Evolutionary conservation across 1,139 yeast species (phyloP).

Genomic region (Ogataea hybrid): DNA sequence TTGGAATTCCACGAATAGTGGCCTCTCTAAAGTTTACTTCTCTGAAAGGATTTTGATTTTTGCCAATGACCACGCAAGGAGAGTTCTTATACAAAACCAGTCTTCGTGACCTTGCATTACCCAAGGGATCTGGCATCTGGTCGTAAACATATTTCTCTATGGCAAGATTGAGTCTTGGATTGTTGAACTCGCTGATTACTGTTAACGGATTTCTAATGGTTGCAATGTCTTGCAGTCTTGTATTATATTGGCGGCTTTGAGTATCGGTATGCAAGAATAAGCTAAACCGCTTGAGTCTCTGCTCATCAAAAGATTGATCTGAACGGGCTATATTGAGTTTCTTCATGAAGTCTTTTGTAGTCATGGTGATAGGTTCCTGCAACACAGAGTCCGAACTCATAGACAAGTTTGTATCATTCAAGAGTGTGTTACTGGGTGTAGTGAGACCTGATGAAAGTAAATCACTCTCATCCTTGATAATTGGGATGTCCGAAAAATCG

Average conservation of each 20-base stretch:
- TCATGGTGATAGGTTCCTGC: slow-evolving; percentile 22
- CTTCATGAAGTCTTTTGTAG: slow-evolving; percentile 23
- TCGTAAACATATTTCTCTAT: slow-evolving; percentile 77
- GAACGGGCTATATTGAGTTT: slow-evolving; percentile 10
- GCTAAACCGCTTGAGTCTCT: slow-evolving; percentile 12
- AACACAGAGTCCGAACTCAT: too few species aligned
- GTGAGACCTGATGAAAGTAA: too few species aligned
- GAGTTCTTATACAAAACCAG: slow-evolving; percentile 72
- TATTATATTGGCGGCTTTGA: slow-evolving; percentile 22
- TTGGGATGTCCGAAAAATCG: slow-evolving; percentile 22
- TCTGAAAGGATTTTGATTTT: slow-evolving; percentile 93
- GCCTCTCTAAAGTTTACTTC: slow-evolving; percentile 72
- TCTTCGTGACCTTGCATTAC: slow-evolving; percentile 38
- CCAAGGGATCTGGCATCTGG: slow-evolving; percentile 48
- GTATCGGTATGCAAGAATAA: background rate
- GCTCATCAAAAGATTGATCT: slow-evolving; percentile 4
- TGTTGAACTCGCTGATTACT: slow-evolving; percentile 44
- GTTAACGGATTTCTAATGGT: slow-evolving; percentile 27
- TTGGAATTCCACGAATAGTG: slow-evolving; percentile 53
- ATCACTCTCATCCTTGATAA: slow-evolving; percentile 1
- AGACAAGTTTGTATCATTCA: too few species aligned
- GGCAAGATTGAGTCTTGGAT: slow-evolving; percentile 79
- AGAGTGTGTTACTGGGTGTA: too few species aligned
- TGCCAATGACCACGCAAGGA: slow-evolving; percentile 89
- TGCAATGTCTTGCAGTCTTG: slow-evolving; percentile 30